phyloP scores from a whole-genome alignment of 78 protist species.

The Dictyostelium capitatum region DNA sequence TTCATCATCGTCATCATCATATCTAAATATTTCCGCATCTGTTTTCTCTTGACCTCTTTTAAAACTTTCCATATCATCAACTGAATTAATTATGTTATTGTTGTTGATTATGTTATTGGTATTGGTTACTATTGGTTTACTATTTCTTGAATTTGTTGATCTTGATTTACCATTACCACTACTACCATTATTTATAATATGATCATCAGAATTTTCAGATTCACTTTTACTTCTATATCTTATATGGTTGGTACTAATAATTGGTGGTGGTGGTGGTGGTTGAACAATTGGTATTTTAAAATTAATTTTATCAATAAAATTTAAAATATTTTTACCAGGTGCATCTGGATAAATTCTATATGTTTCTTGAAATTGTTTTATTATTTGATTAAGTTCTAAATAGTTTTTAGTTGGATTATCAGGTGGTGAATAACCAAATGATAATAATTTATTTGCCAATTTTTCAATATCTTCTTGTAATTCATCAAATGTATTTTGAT shows the following conservation, averaged over 20 bases:
- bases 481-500: slow-evolving; percentile 31
- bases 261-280: background rate
- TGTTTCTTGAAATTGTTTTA: slow-evolving; percentile 49
- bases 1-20: slow-evolving; percentile 35
- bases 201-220: background rate
- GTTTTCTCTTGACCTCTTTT: slow-evolving; percentile 17
- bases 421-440: slow-evolving; percentile 10
- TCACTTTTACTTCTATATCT: background rate
- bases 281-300: background rate
- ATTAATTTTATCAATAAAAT: slow-evolving; percentile 29
- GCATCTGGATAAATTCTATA: slow-evolving; percentile 72
- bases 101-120: background rate
- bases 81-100: background rate
- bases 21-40: slow-evolving; percentile 13
- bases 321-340: slow-evolving; percentile 68
- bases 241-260: slow-evolving; percentile 12
- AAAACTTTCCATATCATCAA: slow-evolving; percentile 10
- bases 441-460: slow-evolving; percentile 22
- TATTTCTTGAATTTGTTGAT: background rate
- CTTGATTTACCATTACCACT: background rate
- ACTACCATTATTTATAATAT: background rate
- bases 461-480: slow-evolving; percentile 12
- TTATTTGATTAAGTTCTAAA: slow-evolving; percentile 1
- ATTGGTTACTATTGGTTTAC: background rate
- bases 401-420: slow-evolving; percentile 57